Conservation (phyloP, 495 filamentous ascomycete species). For the Podospora australis region DNA sequence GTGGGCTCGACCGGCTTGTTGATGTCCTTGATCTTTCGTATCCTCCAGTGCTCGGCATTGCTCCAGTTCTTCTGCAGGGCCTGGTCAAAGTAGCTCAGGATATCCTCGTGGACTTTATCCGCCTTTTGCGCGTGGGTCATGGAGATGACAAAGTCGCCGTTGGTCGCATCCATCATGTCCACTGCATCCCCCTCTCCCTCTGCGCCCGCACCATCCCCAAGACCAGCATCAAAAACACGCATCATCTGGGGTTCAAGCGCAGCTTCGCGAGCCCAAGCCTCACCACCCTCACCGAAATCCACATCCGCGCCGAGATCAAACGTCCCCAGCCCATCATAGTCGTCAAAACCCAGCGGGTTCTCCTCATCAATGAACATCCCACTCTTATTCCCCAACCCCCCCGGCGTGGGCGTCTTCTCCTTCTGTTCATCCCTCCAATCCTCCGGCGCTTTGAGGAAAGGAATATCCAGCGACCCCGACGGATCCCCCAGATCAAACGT, state of each 20-base stretch:
- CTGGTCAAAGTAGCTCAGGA: conserved; percentile 94
- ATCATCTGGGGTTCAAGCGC: conserved; percentile 58
- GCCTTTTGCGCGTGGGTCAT: conserved; percentile 56
- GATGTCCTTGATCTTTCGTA: conserved; percentile 82
- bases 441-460: conserved; percentile 84
- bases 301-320: conserved; percentile 66
- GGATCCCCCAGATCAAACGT: conserved; percentile 84
- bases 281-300: conserved; percentile 70
- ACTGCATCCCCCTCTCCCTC: conserved; percentile 57
- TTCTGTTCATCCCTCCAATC: conserved; percentile 68
- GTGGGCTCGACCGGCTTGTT: conserved; percentile 53
- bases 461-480: conserved; percentile 77
- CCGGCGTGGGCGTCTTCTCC: conserved; percentile 43
- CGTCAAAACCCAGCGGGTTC: conserved; percentile 71
- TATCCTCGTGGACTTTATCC: conserved; percentile 74
- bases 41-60: conserved; percentile 98
- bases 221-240: conserved; percentile 50
- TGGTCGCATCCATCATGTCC: conserved; percentile 52
- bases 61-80: conserved; percentile 95
- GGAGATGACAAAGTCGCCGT: conserved; percentile 62
- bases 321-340: conserved; percentile 68
- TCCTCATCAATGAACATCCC: conserved; percentile 80
- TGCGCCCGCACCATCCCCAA: conserved; percentile 39
- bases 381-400: conserved; percentile 56
- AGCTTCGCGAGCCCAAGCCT: conserved; percentile 64